Percentiles rank a stretch among this genome's conserved stretches.
Conservation (phyloP, 78 protist genomes). For the Dictyostelium brefeldianum region DNA sequence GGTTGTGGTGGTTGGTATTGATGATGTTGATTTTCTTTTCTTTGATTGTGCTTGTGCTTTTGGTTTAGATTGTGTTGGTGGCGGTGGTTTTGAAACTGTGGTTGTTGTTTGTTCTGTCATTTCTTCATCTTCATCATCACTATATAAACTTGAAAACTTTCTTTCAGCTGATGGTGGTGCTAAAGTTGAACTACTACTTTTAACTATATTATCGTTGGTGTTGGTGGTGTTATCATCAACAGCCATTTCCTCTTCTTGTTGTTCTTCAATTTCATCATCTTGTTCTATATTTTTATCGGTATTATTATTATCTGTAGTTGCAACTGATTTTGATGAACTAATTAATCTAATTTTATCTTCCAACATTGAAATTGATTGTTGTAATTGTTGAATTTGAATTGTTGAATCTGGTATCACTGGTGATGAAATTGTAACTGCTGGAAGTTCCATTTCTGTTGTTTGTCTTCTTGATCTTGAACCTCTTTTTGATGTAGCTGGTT, state of each 20-base stretch:
- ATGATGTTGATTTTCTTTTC: background rate
- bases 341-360: constrained; percentile 29
- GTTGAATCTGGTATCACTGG: background rate
- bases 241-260: background rate
- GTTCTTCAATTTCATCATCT: background rate
- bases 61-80: background rate
- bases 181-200: background rate
- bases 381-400: constrained; percentile 17
- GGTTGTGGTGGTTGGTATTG: background rate
- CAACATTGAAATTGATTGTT: constrained; percentile 28
- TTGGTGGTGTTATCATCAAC: background rate
- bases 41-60: background rate
- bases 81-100: background rate
- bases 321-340: background rate
- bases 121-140: constrained; percentile 75
- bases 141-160: constrained; percentile 50
- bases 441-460: background rate
- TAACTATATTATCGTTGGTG: background rate
- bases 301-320: background rate
- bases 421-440: background rate
- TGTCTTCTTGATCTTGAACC: background rate
- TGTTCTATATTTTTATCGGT: no score
- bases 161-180: constrained; percentile 27
- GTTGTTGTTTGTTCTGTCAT: background rate
- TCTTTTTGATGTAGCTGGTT: background rate